Evolutionary conservation across 176 grass and related monocot species (phyloP).

Genomic region (Pontederia crassipes): DNA sequence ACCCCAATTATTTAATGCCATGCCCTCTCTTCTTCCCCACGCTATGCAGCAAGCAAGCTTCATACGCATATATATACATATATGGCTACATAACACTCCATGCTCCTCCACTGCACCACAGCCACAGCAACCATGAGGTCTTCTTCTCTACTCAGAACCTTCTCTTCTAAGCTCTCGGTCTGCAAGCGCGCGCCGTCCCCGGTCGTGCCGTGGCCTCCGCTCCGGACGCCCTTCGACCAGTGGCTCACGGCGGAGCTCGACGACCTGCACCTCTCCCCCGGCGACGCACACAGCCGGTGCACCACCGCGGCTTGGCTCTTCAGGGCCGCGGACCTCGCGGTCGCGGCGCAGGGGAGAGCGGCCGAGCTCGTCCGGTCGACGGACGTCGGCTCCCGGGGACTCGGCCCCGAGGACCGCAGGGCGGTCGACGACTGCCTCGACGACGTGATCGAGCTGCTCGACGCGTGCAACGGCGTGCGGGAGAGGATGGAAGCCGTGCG

Average conservation of each 20-base stretch:
- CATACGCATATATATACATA: not conserved
- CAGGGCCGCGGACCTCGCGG: slow-evolving; percentile 37
- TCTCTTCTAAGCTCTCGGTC: slow-evolving; percentile 18
- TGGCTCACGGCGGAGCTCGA: slow-evolving; percentile 73
- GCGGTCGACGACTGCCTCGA: slow-evolving; percentile 42
- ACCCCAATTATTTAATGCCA: not conserved
- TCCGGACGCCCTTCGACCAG: slow-evolving; percentile 58
- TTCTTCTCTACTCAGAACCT: slow-evolving; percentile 46
- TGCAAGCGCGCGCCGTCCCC: slow-evolving; percentile 32
- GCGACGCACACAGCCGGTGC: slow-evolving; percentile 17
- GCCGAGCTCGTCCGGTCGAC: slow-evolving; percentile 5
- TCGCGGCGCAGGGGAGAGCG: slow-evolving; percentile 32
- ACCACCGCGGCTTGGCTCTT: slow-evolving; percentile 46
- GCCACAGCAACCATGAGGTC: slow-evolving; percentile 46
- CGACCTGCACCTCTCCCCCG: slow-evolving; percentile 37
- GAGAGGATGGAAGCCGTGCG: slow-evolving; percentile 30
- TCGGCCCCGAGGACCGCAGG: slow-evolving; percentile 20
- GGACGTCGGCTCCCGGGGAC: not conserved
- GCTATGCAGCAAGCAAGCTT: not conserved
- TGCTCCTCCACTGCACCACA: not conserved
- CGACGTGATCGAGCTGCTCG: slow-evolving; percentile 54
- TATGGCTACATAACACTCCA: too few species aligned
- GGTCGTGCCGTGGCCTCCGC: slow-evolving; percentile 64
- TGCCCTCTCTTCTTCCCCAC: not conserved
- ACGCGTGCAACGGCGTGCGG: slow-evolving; percentile 47